Evolutionary conservation across 2,329 filamentous ascomycete genomes (phyloP).

Genomic region (Colletotrichum sp.): DNA sequence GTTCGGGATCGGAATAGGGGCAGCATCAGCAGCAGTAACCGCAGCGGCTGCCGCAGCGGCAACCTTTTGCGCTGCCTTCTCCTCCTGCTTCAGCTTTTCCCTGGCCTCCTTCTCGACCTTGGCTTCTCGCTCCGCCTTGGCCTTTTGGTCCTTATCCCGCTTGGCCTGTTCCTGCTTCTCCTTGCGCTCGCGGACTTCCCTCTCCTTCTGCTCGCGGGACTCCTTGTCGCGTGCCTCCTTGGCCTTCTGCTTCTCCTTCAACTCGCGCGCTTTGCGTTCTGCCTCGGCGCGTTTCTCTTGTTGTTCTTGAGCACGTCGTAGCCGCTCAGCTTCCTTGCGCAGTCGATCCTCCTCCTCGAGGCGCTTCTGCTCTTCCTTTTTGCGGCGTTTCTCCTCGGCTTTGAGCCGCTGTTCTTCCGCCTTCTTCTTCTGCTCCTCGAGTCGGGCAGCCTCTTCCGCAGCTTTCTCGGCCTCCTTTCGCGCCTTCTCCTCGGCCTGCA

Average conservation of each 20-base stretch:
- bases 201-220: slow-evolving; percentile 70
- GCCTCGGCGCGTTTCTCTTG: slow-evolving; percentile 84
- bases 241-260: slow-evolving; percentile 72
- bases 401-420: slow-evolving; percentile 81
- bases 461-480: slow-evolving; percentile 88
- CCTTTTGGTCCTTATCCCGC: slow-evolving; percentile 56
- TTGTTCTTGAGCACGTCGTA: slow-evolving; percentile 80
- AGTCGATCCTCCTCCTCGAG: slow-evolving; percentile 88
- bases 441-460: slow-evolving; percentile 80
- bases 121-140: slow-evolving; percentile 33
- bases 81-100: slow-evolving; percentile 49
- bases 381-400: slow-evolving; percentile 89
- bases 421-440: slow-evolving; percentile 78
- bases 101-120: slow-evolving; percentile 41
- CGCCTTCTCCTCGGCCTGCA: slow-evolving; percentile 89
- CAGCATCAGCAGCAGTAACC: slow-evolving; percentile 39
- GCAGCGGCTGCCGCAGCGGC: slow-evolving; percentile 39
- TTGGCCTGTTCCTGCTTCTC: slow-evolving; percentile 65
- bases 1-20: slow-evolving; percentile 43
- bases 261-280: slow-evolving; percentile 76
- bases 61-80: slow-evolving; percentile 41
- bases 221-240: slow-evolving; percentile 86
- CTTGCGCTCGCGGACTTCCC: slow-evolving; percentile 62
- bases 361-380: slow-evolving; percentile 89
- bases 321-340: slow-evolving; percentile 84